These are phyloP conservation scores for Aspergillus carlsbadensis DNA, from an alignment of 495 filamentous ascomycete genomes.

Conservation along the genomic window DNA sequence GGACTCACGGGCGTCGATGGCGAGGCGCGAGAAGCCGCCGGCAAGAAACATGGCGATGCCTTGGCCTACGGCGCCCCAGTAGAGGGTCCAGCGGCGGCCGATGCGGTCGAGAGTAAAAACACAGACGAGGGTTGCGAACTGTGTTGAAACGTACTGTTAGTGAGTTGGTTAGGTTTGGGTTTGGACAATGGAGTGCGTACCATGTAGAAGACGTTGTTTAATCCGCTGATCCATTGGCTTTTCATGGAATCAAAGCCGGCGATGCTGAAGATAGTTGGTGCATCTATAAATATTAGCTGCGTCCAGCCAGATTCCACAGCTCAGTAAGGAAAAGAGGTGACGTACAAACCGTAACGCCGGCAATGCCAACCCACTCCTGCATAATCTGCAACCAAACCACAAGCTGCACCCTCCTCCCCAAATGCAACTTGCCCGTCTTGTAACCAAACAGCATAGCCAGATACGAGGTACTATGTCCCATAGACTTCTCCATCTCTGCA, in stretches of 20 bases:
- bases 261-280: constrained; percentile 66
- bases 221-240: constrained; percentile 65
- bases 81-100: constrained; percentile 66
- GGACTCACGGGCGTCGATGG: constrained; percentile 50
- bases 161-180: no score
- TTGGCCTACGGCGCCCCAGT: constrained; percentile 64
- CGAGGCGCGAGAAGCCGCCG: constrained; percentile 52
- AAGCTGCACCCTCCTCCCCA: constrained; percentile 63
- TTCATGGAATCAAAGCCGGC: constrained; percentile 61
- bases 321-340: constrained; percentile 10
- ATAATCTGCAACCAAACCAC: constrained; percentile 73
- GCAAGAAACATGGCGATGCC: constrained; percentile 61
- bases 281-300: constrained; percentile 28
- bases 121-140: constrained; percentile 61
- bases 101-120: constrained; percentile 70
- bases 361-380: constrained; percentile 73
- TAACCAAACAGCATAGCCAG: constrained; percentile 63
- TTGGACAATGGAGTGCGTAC: constrained; percentile 17
- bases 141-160: not conserved
- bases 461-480: constrained; percentile 53
- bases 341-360: constrained; percentile 64
- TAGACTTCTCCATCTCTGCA: constrained; percentile 55
- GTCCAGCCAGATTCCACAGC: not conserved
- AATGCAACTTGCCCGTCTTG: constrained; percentile 62
- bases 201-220: constrained; percentile 68